Conservation (phyloP, 2,329 filamentous ascomycete genomes). For the Pyrenochaeta sp. region DNA sequence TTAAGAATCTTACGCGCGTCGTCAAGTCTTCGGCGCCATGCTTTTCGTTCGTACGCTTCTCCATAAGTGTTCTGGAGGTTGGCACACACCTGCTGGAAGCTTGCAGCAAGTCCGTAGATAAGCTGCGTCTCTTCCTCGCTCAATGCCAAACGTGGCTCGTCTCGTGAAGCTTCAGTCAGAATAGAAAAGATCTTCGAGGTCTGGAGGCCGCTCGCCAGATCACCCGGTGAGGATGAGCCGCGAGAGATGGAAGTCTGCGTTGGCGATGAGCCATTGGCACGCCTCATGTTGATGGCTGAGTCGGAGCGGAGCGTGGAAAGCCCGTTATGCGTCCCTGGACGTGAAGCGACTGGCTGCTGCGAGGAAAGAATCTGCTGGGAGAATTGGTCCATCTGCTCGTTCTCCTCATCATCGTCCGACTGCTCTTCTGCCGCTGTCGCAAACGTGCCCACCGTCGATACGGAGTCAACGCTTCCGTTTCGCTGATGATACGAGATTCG, state of each 20-base stretch:
- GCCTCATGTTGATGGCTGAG: conserved; percentile 43
- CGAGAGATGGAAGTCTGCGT: conserved; percentile 38
- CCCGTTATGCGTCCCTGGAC: conserved; percentile 21
- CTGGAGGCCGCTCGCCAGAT: conserved; percentile 46
- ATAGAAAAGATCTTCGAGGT: conserved; percentile 53
- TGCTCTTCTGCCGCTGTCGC: conserved; percentile 68
- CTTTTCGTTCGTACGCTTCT: conserved; percentile 65
- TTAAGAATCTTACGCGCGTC: conserved; percentile 77
- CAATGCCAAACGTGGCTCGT: conserved; percentile 49
- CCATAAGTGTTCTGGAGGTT: conserved; percentile 58
- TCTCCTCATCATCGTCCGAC: conserved; percentile 46
- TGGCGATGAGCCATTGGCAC: conserved; percentile 33
- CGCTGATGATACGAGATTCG: conserved; percentile 55
- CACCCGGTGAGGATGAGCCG: conserved; percentile 40
- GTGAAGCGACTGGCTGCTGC: conserved; percentile 24
- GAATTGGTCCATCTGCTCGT: conserved; percentile 54
- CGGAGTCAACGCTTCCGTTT: conserved; percentile 65
- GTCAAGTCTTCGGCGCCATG: conserved; percentile 77
- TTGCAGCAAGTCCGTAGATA: conserved; percentile 60
- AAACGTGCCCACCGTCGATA: conserved; percentile 69
- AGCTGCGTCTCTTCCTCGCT: conserved; percentile 65
- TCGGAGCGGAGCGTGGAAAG: conserved; percentile 39
- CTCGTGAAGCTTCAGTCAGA: conserved; percentile 46
- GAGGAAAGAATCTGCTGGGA: conserved; percentile 42
- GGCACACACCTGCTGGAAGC: conserved; percentile 62